Base-by-base conservation (phyloP, 2,329 filamentous ascomycete genomes). In the Onygena corvina region DNA sequence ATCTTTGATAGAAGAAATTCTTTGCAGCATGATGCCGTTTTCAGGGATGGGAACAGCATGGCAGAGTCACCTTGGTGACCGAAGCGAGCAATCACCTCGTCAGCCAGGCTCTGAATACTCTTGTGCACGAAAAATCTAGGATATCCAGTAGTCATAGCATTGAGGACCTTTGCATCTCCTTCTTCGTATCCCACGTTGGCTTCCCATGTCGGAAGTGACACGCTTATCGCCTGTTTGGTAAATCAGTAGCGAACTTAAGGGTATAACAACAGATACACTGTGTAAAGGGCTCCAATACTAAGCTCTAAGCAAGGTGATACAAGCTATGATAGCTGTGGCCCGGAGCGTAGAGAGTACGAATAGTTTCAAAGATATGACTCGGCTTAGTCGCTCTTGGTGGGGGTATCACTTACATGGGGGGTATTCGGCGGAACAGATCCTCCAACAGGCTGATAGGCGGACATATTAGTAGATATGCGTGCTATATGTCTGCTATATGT, bases 181-280 rank as follows among this genome's bases (percentile, higher is more conserved):
- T 98, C 88, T 66, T 98, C 92, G 62, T 98, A 98, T 34, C 80
- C 90, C 33, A 98, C 74, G 60, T 94, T 96, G 56, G 88, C 75
- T 56, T 75, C 76, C 92, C 92, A 98, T 68, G 88, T 93, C 33
- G 92, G 92, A 21, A 98, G 72, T 12, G 92, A 96, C 35, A 96
- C 90, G 65, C 90, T 96, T 56, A 96, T 86, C 56, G 90, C 92
- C 89, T 95, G 49, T 48, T n/a, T 33, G 21, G 48, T 16, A 48
- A 3, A 38, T 52, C 36, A 57, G 53, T 31, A 49, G 25, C 2
- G 25, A 42, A 38, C 9, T 31, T 21, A 8, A 33, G 42, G 23
- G 23, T 11, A 11, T n/a, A 16, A 6, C 12, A 30, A 29, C 4
- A 23, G 18, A 8, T n/a, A 9, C n/a, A n/a, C n/a, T n/a, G n/a